phyloP scores from a whole-genome alignment of 768 basidiomycete genomes.

The Lactarius vividus region DNA sequence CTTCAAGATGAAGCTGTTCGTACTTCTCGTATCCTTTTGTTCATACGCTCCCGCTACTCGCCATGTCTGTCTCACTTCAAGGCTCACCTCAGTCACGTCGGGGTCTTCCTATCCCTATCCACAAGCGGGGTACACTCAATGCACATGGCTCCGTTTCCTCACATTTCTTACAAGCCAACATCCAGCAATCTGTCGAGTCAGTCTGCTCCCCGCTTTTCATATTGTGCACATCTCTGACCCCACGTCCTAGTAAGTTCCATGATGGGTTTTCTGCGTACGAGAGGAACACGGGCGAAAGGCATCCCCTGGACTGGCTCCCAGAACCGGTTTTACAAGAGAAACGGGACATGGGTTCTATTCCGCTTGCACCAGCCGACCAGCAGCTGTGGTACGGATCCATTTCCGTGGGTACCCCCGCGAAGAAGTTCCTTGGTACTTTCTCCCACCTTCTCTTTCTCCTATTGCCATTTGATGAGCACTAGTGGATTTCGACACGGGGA shows the following conservation, averaged over 20 bases:
- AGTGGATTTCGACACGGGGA: conserved; percentile 46
- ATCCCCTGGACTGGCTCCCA: conserved; percentile 34
- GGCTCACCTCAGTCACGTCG: background rate
- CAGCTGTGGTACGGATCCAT: conserved; percentile 47
- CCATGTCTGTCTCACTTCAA: background rate
- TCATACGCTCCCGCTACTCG: background rate
- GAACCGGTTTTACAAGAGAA: conserved; percentile 21
- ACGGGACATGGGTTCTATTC: conserved; percentile 34
- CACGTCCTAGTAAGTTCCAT: conserved; percentile 40
- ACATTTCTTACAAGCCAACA: background rate
- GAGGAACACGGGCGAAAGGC: conserved; percentile 44
- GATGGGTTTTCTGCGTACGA: conserved; percentile 43
- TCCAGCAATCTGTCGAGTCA: background rate
- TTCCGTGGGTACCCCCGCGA: conserved; percentile 47
- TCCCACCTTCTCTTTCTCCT: background rate
- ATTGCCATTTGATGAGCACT: background rate
- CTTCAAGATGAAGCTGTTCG: background rate
- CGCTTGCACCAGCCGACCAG: conserved; percentile 39
- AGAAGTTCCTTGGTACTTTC: conserved; percentile 41
- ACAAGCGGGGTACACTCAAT: background rate
- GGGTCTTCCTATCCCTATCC: conserved; percentile 3
- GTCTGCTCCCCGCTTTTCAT: background rate
- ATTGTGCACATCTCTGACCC: background rate
- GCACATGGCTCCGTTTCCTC: background rate
- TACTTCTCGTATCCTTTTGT: background rate